Conservation (phyloP, 2,329 filamentous ascomycete species). For the Teratosphaeria zuluensis region DNA sequence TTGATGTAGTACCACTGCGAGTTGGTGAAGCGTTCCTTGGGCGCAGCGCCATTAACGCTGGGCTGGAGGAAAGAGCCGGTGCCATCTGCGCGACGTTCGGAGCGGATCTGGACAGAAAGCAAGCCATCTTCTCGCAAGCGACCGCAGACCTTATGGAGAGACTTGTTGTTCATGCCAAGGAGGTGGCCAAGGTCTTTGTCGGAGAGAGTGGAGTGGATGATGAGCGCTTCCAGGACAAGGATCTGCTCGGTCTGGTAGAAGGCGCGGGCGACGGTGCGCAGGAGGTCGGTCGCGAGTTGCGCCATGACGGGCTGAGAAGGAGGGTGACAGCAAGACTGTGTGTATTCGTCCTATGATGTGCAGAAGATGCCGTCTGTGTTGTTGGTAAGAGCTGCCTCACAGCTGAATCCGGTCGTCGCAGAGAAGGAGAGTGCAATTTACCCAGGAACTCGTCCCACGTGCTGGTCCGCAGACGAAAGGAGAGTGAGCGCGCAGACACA, state of each 20-base stretch:
- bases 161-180: conserved; percentile 82
- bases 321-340: background rate
- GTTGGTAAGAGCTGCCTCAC: background rate
- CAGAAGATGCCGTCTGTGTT: background rate
- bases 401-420: background rate
- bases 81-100: conserved; percentile 25
- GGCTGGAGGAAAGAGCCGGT: conserved; percentile 11
- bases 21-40: conserved; percentile 27
- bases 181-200: conserved; percentile 82
- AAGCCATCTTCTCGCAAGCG: conserved; percentile 79
- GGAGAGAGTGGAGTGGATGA: conserved; percentile 63
- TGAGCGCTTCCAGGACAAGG: conserved; percentile 69
- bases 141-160: conserved; percentile 80
- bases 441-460: too few relatives aligned
- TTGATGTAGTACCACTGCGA: conserved; percentile 97
- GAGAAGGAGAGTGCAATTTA: background rate
- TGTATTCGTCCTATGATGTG: background rate
- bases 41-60: conserved; percentile 9
- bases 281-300: conserved; percentile 63
- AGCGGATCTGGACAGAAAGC: conserved; percentile 59
- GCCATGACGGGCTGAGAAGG: conserved; percentile 25
- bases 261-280: conserved; percentile 75
- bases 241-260: conserved; percentile 83
- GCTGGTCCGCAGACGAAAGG: too few relatives aligned
- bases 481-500: conserved; percentile 13